These are phyloP conservation scores for Brassica rapa DNA, from an alignment of 345 rosid genomes.

Conservation along the genomic window DNA sequence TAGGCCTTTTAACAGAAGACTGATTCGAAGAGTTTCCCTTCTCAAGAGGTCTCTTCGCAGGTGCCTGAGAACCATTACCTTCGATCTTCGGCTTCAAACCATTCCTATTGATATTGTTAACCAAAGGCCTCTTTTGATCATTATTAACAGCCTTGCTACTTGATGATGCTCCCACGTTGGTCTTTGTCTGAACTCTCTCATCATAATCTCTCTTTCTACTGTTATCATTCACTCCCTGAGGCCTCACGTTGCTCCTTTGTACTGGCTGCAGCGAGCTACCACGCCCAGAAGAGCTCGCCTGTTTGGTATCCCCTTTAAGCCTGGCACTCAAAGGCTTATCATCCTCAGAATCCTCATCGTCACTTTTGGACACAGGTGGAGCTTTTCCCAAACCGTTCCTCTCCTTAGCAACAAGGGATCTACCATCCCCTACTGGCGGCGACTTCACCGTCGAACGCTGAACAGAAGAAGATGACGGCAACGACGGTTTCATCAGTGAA, in stretches of 20 bases:
- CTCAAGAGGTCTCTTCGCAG: constrained; percentile 69
- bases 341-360: constrained; percentile 74
- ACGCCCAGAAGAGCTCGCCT: constrained; percentile 24
- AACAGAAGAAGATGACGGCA: constrained; percentile 31
- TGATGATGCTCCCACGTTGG: constrained; percentile 33
- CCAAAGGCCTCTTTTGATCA: constrained; percentile 55
- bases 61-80: constrained; percentile 37
- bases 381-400: constrained; percentile 41
- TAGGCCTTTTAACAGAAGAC: constrained; percentile 65
- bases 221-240: constrained; percentile 29
- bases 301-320: constrained; percentile 35
- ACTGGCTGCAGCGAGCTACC: constrained; percentile 15
- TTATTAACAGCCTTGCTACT: constrained; percentile 37
- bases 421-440: constrained; percentile 23
- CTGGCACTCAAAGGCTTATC: constrained; percentile 70
- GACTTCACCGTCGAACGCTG: constrained; percentile 24
- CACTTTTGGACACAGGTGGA: constrained; percentile 27
- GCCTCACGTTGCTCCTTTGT: constrained; percentile 22
- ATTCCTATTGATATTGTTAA: constrained; percentile 51
- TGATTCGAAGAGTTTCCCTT: constrained; percentile 53
- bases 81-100: constrained; percentile 55
- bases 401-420: constrained; percentile 47
- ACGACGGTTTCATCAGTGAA: constrained; percentile 32
- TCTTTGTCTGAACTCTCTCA: constrained; percentile 29
- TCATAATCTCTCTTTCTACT: constrained; percentile 14